Evolutionary conservation across 1,284 basidiomycete species (phyloP), one percentile per base, ranked within the genome.

Genomic region (Apiotrichum siamense): DNA sequence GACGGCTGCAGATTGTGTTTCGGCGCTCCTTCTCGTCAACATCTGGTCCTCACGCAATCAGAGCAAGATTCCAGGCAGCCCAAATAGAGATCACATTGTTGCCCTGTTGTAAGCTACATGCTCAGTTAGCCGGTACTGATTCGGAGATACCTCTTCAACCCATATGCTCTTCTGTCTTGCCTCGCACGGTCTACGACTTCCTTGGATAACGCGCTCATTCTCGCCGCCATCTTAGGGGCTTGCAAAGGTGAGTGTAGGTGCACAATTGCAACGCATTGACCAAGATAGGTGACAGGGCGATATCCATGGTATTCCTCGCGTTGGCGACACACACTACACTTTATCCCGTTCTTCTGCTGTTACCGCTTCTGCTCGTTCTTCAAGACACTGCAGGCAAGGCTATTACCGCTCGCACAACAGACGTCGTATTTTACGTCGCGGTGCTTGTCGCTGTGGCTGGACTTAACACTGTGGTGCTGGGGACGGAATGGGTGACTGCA

Each of bases 61-160:
- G 4, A 24, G 21, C 15, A n/a, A 20, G 11, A 32, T 38, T 21
- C 4, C n/a, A 25, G 15, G 32, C 12, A 27, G 11, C 25, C 11
- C 17, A 41, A 29, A 11, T 6, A 26, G 49, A 11, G 49, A 55
- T 24, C 23, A 47, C 44, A 21, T 49, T n/a, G 50, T 90, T 37
- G 82, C 79, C 26, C 78, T 80, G 21, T 67, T 80, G 87, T 88
- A 63, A 62, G 84, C 78, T 27, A n/a, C 7, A 20, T 41, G 18
- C 18, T 11, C 0, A 37, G 11, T 9, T 31, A 12, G 23, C n/a
- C 50, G 39, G 10, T 29, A 18, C 40, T 38, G 21, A 18, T 60
- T 52, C 59, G n/a, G n/a, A 92, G 88, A 35, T 92, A 86, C 72
- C 80, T 97, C 3, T 74, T 94, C 54, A 96, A 96, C 61, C 93